A percentile compares a stretch with the other conserved stretches of the same genome.
phyloP scores from a whole-genome alignment of 2,329 filamentous ascomycete genomes.

The Ciborinia camelliae region DNA sequence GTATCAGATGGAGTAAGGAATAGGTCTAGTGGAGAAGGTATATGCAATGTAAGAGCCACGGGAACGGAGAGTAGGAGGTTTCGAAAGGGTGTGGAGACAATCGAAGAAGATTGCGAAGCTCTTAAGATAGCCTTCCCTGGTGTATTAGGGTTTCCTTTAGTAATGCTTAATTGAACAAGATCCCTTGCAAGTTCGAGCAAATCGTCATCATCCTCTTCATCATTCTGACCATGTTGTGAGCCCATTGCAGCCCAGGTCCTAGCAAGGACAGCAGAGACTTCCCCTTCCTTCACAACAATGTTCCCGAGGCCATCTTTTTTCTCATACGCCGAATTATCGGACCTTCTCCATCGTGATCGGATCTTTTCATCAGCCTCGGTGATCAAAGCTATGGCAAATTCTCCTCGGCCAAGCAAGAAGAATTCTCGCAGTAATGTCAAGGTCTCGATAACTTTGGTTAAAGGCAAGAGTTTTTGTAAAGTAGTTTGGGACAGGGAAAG shows the following conservation, averaged over 20 bases:
- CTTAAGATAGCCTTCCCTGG: constrained; percentile 36
- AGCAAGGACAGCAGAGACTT: constrained; percentile 72
- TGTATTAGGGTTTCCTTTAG: constrained; percentile 45
- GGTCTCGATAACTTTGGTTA: constrained; percentile 71
- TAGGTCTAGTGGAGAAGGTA: constrained; percentile 78
- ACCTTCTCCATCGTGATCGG: constrained; percentile 66
- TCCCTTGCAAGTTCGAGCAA: constrained; percentile 78
- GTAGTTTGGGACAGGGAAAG: constrained; percentile 79
- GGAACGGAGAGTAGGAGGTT: constrained; percentile 80
- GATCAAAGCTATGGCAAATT: constrained; percentile 86
- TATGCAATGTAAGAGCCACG: constrained; percentile 65
- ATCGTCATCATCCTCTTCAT: constrained; percentile 71
- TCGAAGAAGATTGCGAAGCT: constrained; percentile 25
- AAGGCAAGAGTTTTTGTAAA: constrained; percentile 75
- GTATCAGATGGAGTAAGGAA: constrained; percentile 77
- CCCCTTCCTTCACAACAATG: constrained; percentile 77
- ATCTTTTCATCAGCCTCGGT: constrained; percentile 80
- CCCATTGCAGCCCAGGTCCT: constrained; percentile 77
- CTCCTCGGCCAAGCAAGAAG: constrained; percentile 80
- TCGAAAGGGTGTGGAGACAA: constrained; percentile 58
- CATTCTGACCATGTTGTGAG: constrained; percentile 64
- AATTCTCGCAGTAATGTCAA: constrained; percentile 79
- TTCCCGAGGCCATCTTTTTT: constrained; percentile 58
- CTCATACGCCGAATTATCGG: constrained; percentile 56
- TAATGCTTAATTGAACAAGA: constrained; percentile 64